Conservation (phyloP, 2,329 filamentous ascomycete species). For the Boeremia exigua region DNA sequence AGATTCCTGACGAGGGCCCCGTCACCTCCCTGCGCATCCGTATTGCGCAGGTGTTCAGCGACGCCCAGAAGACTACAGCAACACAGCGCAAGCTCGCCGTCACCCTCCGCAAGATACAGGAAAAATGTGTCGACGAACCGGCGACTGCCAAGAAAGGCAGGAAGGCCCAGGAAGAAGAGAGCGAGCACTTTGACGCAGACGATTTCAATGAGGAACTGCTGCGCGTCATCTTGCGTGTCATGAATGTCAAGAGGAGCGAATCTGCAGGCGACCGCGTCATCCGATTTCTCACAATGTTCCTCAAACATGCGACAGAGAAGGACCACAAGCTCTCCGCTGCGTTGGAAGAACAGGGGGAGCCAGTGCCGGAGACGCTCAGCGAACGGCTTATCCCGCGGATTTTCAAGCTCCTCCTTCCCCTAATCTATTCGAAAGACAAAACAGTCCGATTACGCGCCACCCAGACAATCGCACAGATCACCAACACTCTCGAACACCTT, state of each 20-base stretch:
- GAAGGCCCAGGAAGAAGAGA: slow-evolving; percentile 49
- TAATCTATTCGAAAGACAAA: slow-evolving; percentile 90
- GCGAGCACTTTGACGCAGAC: slow-evolving; percentile 76
- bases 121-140: slow-evolving; percentile 72
- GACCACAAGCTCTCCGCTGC: slow-evolving; percentile 42
- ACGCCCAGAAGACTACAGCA: slow-evolving; percentile 82
- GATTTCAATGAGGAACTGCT: slow-evolving; percentile 88
- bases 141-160: slow-evolving; percentile 52
- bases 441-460: slow-evolving; percentile 87
- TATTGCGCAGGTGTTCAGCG: slow-evolving; percentile 66
- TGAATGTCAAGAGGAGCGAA: slow-evolving; percentile 92
- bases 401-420: slow-evolving; percentile 73
- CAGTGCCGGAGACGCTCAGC: slow-evolving; percentile 77
- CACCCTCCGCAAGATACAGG: slow-evolving; percentile 87
- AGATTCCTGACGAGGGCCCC: slow-evolving; percentile 73
- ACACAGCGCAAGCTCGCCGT: slow-evolving; percentile 90
- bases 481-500: slow-evolving; percentile 90
- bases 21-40: slow-evolving; percentile 74
- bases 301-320: slow-evolving; percentile 71
- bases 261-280: slow-evolving; percentile 83
- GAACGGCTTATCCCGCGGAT: slow-evolving; percentile 78
- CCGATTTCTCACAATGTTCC: slow-evolving; percentile 84
- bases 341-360: slow-evolving; percentile 70
- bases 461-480: slow-evolving; percentile 86
- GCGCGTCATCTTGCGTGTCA: slow-evolving; percentile 79